These are phyloP conservation scores for Collybiopsis confluens DNA, from an alignment of 768 basidiomycete species.

Conservation along the genomic window DNA sequence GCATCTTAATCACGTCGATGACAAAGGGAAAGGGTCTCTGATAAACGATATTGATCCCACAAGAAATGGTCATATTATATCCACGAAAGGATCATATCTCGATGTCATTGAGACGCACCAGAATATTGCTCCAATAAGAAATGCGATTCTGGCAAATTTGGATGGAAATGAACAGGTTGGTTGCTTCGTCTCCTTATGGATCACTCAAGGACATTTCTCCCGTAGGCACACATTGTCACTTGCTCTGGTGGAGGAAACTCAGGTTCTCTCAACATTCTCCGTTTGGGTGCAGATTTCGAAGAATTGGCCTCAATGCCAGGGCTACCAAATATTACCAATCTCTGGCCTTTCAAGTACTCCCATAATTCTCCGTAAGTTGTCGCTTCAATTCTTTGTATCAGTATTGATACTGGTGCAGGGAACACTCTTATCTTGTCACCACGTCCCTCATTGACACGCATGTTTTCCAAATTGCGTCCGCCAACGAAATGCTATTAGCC, in stretches of 20 bases:
- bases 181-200: not conserved
- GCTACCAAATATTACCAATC: slow-evolving; percentile 45
- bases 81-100: slow-evolving; percentile 52
- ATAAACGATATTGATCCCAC: slow-evolving; percentile 19
- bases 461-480: slow-evolving; percentile 48
- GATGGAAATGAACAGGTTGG: slow-evolving; percentile 69
- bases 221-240: slow-evolving; percentile 80
- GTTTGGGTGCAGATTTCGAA: slow-evolving; percentile 79
- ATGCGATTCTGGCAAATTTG: slow-evolving; percentile 70
- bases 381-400: not conserved
- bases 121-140: slow-evolving; percentile 81
- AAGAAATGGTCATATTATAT: slow-evolving; percentile 44
- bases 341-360: slow-evolving; percentile 57
- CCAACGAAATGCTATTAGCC: slow-evolving; percentile 36
- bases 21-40: slow-evolving; percentile 36
- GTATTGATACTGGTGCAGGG: slow-evolving; percentile 26
- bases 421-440: slow-evolving; percentile 52
- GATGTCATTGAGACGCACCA: slow-evolving; percentile 59
- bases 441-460: slow-evolving; percentile 55
- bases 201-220: too few species aligned
- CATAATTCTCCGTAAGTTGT: slow-evolving; percentile 46
- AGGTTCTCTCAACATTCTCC: slow-evolving; percentile 72
- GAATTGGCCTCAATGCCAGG: slow-evolving; percentile 58
- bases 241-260: slow-evolving; percentile 79
- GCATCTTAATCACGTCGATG: slow-evolving; percentile 21